Evolutionary conservation across 164 flowering plant genomes (phyloP), one percentile per base, ranked within the genome.

Genomic region (Brasenia schreberi): DNA sequence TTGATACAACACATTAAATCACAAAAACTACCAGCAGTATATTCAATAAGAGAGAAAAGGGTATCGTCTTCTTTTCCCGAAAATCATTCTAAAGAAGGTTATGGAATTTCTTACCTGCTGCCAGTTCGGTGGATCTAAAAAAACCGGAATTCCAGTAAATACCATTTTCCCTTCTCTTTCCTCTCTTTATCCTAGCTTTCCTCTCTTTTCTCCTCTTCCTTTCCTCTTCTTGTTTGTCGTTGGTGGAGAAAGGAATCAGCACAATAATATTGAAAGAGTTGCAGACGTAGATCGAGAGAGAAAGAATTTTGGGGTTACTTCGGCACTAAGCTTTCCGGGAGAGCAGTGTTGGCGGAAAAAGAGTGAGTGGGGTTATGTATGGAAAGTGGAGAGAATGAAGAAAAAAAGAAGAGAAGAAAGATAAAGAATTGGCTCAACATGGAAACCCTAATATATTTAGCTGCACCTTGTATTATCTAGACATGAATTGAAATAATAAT

Each of bases 121-220:
- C 93, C 93, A 90, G 79, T 86, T 86, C 83, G 85, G 73, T 70
- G 93, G 82, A 82, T 89, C 90, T 77, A 85, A 83, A 84, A 83
- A 90, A 73, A 84, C 66, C 64, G 89, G 89, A 70, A 83, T 56
- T 52, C 91, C 83, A 60, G 96, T 67, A 74, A 86, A 89, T 75
- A 75, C 90, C 96, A 90, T 90, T 75, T 49, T 49, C 14, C 16
- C 56, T 49, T 49, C 56, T 49, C 56, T 49, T 49, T 49, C 56
- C 56, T 49, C 56, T 49, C 56, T 14, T 49, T 49, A 9, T 49
- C 56, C 56, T 49, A 9, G 12, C 14, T 49, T 49, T 49, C 14
- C 56, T 78, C 68, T 76, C 62, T 74, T 68, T 14, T 6, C 62
- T 42, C 39, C 52, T 64, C 49, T 23, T 64, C 76, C 71, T 82